These are phyloP conservation scores for Nakaseomyces uthaithaninus DNA, from an alignment of 1,139 yeast species.

Conservation along the genomic window DNA sequence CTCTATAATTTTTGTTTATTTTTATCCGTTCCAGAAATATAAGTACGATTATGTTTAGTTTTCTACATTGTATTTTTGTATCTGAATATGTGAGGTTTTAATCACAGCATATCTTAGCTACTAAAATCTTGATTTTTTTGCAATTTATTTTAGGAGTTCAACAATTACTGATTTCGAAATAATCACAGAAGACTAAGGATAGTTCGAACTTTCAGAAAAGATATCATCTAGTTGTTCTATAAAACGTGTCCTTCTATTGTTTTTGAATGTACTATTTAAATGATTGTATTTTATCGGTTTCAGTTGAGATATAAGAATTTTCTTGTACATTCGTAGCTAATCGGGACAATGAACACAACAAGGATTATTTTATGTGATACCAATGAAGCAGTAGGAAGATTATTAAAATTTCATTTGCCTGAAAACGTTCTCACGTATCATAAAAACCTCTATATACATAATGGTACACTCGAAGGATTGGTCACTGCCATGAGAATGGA, in stretches of 20 bases:
- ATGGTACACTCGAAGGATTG: constrained; percentile 15
- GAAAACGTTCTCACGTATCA: neutral
- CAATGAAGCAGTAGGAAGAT: constrained; percentile 13
- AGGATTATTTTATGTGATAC: constrained; percentile 22
- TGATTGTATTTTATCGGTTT: no score
- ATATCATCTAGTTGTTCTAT: no score
- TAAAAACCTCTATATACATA: constrained; percentile 9
- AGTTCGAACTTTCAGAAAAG: no score
- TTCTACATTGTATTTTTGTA: neutral
- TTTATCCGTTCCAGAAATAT: neutral
- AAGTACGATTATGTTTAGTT: neutral
- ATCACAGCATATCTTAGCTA: no score
- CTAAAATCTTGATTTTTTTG: no score
- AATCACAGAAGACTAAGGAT: no score
- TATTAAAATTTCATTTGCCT: neutral
- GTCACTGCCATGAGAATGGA: constrained; percentile 9
- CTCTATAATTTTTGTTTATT: neutral
- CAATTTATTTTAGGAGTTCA: neutral
- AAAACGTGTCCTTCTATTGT: no score
- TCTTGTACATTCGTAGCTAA: no score
- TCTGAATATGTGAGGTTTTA: no score
- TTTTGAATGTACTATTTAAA: no score
- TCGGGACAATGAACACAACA: constrained; percentile 6
- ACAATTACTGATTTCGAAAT: neutral
- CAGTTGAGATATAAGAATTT: no score